These are phyloP conservation scores for Kodamaea anthophila DNA, from an alignment of 1,139 yeast species.

Conservation along the genomic window DNA sequence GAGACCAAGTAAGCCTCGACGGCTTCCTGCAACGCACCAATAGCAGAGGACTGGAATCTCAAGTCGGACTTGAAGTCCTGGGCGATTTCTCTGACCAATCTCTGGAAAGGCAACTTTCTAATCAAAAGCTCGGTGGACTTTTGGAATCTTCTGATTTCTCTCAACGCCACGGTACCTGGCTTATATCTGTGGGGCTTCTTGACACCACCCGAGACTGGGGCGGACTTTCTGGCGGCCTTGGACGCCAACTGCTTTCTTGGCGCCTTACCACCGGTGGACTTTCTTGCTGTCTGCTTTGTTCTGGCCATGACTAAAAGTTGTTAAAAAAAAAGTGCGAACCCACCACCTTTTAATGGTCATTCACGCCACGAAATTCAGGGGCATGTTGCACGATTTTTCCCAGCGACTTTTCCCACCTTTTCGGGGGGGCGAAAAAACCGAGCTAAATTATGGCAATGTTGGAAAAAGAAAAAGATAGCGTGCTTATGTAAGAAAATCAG, in stretches of 20 bases:
- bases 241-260: slow-evolving; percentile 52
- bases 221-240: slow-evolving; percentile 49
- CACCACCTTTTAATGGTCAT: slow-evolving; percentile 4
- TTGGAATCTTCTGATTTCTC: slow-evolving; percentile 51
- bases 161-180: slow-evolving; percentile 52
- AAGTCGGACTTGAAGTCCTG: slow-evolving; percentile 48
- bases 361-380: slow-evolving; percentile 2
- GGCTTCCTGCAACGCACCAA: slow-evolving; percentile 50
- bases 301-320: slow-evolving; percentile 34
- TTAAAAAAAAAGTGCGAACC: slow-evolving; percentile 9
- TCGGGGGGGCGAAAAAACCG: too few species aligned
- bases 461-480: too few species aligned
- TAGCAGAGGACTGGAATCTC: slow-evolving; percentile 48
- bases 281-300: slow-evolving; percentile 51
- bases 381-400: too few species aligned
- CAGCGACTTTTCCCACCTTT: too few species aligned
- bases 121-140: slow-evolving; percentile 47
- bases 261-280: slow-evolving; percentile 50
- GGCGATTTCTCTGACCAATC: slow-evolving; percentile 46
- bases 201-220: slow-evolving; percentile 48
- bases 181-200: slow-evolving; percentile 51
- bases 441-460: too few species aligned
- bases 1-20: slow-evolving; percentile 49
- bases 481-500: too few species aligned
- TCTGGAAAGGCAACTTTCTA: slow-evolving; percentile 47